Evolutionary conservation across 345 rosid species (phyloP).

Genomic region (Salix suchowensis): DNA sequence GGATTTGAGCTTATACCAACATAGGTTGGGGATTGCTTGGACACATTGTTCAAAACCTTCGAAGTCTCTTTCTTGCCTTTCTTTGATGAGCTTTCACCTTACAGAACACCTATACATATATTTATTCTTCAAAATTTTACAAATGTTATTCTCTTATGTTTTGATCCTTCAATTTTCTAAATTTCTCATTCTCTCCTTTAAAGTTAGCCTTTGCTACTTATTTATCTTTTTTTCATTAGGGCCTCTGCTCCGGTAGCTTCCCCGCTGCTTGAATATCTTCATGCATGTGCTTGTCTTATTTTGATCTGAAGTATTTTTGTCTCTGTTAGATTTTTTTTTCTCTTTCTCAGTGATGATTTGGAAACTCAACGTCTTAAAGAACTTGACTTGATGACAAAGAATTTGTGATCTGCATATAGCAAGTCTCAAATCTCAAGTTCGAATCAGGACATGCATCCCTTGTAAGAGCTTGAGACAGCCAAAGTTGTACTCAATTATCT

Average conservation of each 20-base stretch:
- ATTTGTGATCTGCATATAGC: too few relatives aligned
- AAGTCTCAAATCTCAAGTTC: too few relatives aligned
- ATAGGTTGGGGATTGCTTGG: conserved; percentile 95
- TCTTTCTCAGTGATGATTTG: background rate
- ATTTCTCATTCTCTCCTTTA: background rate
- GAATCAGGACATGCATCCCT: too few relatives aligned
- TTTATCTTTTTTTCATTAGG: background rate
- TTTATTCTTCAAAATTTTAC: background rate
- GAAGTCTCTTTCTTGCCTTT: conserved; percentile 85
- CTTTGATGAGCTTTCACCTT: conserved; percentile 85
- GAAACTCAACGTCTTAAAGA: background rate
- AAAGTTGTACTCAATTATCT: too few relatives aligned
- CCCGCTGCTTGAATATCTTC: background rate
- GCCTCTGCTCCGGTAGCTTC: background rate
- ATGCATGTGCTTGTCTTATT: background rate
- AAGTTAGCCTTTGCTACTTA: background rate
- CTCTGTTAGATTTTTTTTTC: background rate
- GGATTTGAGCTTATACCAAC: too few relatives aligned
- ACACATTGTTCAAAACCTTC: conserved; percentile 92
- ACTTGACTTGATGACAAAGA: accelerated
- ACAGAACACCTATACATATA: conserved; percentile 59
- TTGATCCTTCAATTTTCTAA: background rate
- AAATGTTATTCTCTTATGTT: background rate
- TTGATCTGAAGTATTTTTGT: background rate
- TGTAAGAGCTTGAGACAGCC: too few relatives aligned